Evolutionary conservation across 2,329 filamentous ascomycete genomes (phyloP), one percentile per base, ranked within the genome.

Genomic region (Hymenoscyphus repandus): DNA sequence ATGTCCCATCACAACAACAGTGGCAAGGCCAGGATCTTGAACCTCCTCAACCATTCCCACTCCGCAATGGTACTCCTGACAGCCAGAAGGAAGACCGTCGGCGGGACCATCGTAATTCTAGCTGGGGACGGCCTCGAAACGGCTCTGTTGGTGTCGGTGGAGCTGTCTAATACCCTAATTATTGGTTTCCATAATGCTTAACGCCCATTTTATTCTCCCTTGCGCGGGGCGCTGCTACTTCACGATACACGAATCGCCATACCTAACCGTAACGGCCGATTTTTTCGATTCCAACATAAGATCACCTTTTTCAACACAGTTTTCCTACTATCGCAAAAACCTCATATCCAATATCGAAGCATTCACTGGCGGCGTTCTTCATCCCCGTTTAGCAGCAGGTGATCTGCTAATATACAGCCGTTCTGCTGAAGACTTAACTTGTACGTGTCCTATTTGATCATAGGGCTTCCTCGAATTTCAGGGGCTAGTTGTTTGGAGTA

Each of bases 1-100:
- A 72, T 33, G 78, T 74, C 1, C 75, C 80, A 5, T 72, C 74
- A 2, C 70, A 70, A 6, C 73, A 73, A 55, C 75, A 75, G 67
- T 73, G 74, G 54, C 71, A 72, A 54, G 56, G 55, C 6, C 52
- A 54, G 15, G 63, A 66, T 22, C 45, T 62, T 12, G 63, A 65
- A 34, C 57, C 55, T 5, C 60, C 61, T 9, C 40, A 55, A 9
- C 51, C 63, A 6, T 65, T 63, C 47, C 32, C 49, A 17, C 54
- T 62, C 31, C 56, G 62, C 22, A 65, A 60, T 47, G 61, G 61
- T 9, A 66, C 64, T 1, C 65, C 65, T 17, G 66, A 67, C 34
- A 68, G 62, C 38, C 64, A 66, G 17, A 34, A 51, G 17, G 59
- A 60, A 17, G 52, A 56, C 32, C 9, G 47, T 18, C 56, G 60